A percentile compares a stretch with the other conserved stretches of the same genome.
Conservation (phyloP, 805 yeast genomes). For the Millerago galiae region DNA sequence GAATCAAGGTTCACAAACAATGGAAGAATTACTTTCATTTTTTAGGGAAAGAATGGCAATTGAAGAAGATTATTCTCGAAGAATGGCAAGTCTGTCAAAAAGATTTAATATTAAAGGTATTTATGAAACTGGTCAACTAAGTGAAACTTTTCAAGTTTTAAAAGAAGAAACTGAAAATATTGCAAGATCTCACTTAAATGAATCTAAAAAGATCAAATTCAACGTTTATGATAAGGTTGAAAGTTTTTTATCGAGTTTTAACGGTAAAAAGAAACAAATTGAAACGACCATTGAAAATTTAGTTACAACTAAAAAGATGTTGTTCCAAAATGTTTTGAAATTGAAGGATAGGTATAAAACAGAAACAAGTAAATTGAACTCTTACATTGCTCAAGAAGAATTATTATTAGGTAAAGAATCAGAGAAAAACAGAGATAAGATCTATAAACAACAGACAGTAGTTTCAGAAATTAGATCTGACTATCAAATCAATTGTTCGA, state of each 20-base stretch:
- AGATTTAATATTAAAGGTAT: slow-evolving; percentile 40
- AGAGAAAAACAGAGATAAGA: slow-evolving; percentile 50
- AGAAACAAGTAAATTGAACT: slow-evolving; percentile 53
- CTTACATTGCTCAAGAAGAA: slow-evolving; percentile 54
- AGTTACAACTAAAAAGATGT: slow-evolving; percentile 36
- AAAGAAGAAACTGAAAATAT: slow-evolving; percentile 53
- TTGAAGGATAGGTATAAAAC: slow-evolving; percentile 45
- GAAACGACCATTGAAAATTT: slow-evolving; percentile 53
- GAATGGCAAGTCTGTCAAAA: slow-evolving; percentile 44
- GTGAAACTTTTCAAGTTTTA: slow-evolving; percentile 52
- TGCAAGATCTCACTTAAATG: slow-evolving; percentile 48
- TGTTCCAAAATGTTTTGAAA: slow-evolving; percentile 30
- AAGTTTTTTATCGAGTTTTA: slow-evolving; percentile 44
- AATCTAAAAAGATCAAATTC: slow-evolving; percentile 42
- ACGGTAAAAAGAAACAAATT: slow-evolving; percentile 47
- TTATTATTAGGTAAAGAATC: slow-evolving; percentile 71
- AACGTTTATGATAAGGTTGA: slow-evolving; percentile 48
- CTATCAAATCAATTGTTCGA: slow-evolving; percentile 49
- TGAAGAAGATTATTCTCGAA: slow-evolving; percentile 67
- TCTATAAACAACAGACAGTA: slow-evolving; percentile 40
- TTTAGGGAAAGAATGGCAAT: slow-evolving; percentile 52
- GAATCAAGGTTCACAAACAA: slow-evolving; percentile 52
- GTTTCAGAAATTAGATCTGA: slow-evolving; percentile 41
- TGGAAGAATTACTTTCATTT: slow-evolving; percentile 41
- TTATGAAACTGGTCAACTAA: slow-evolving; percentile 53